Evolutionary conservation across 192 early-diverging fungal species (phyloP), one percentile per base, ranked within the genome.

Genomic region (Gryganskiella cystojenkinii): DNA sequence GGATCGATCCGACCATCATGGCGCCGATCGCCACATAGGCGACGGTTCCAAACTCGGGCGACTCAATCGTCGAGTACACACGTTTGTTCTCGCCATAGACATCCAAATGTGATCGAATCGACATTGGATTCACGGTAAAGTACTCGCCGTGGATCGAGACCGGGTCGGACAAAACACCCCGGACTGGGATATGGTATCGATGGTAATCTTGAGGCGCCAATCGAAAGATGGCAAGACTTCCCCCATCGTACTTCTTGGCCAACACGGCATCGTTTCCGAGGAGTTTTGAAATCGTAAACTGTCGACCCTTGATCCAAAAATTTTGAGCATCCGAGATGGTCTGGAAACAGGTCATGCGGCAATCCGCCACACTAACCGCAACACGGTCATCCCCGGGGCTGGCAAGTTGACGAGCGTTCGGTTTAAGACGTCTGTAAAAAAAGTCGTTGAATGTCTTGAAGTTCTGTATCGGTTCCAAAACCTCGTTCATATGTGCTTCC

Each of bases 181-280:
- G 85, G 22, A 91, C 90, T 5, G 94, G 94, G 11, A 86, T 80
- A 70, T 95, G 93, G 78, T 89, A 93, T 65, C 86, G 61, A 63
- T 95, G 94, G 70, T 95, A 95, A 71, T 95, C 93, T 67, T 95
- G 94, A 11, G 94, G 94, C 0, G 92, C 92, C 15, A 95, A 79
- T 20, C 94, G 84, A 57, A 92, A 94, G 43, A 95, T 86, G 14
- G 88, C 87, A 47, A 93, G 61, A 2, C 84, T 75, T 0, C 92
- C 93, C 20, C 89, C 92, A 11, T 82, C 79, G 59, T 88, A 95
- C 7, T 79, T 65, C 37, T 70, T 59, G 19, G 85, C 84, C 13
- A 83, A 59, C 24, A 17, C 47, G 13, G 71, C 69, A 17, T 83
- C 89, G 43, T 86, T 84, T 33, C 76, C 81, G 19, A 95, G 62